A percentile compares a stretch with the other conserved stretches of the same genome.
phyloP scores from a whole-genome alignment of 1,284 basidiomycete genomes.

The Irpex rosettiformis region DNA sequence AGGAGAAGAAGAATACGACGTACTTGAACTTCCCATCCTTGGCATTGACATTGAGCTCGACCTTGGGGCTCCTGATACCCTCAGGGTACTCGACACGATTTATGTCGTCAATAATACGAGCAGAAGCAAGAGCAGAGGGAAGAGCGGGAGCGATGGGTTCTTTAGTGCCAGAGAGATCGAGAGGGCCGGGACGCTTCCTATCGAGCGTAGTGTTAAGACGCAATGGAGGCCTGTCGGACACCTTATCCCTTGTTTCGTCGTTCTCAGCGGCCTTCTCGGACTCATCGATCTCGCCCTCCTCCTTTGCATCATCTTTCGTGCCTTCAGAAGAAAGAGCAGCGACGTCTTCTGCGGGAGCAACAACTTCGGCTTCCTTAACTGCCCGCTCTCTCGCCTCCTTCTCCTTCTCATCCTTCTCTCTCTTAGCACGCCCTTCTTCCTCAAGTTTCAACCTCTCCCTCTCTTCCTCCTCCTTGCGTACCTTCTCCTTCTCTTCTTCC shows the following conservation, averaged over 20 bases:
- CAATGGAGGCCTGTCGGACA: constrained; percentile 43
- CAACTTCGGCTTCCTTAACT: constrained; percentile 38
- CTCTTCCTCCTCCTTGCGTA: constrained; percentile 29
- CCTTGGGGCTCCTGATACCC: constrained; percentile 78
- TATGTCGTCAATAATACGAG: constrained; percentile 83
- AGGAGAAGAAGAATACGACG: constrained; percentile 12
- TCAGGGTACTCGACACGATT: constrained; percentile 80
- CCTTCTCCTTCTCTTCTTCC: constrained; percentile 35
- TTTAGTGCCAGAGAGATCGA: constrained; percentile 58
- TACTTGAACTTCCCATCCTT: constrained; percentile 90
- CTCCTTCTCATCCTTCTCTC: constrained; percentile 28
- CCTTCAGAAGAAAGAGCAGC: constrained; percentile 27
- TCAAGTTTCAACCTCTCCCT: constrained; percentile 27
- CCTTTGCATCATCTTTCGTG: constrained; percentile 21
- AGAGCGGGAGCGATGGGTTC: constrained; percentile 45
- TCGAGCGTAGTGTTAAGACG: constrained; percentile 57
- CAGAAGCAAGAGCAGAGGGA: constrained; percentile 69
- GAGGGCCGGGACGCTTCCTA: constrained; percentile 64
- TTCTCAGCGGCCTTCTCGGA: constrained; percentile 24
- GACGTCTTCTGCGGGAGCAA: constrained; percentile 24
- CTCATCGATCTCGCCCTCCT: constrained; percentile 28
- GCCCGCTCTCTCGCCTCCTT: constrained; percentile 33
- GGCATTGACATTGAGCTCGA: constrained; percentile 83
- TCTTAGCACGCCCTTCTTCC: constrained; percentile 29
- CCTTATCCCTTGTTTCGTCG: constrained; percentile 26